These are phyloP conservation scores for Phytophthora brassicae DNA, from an alignment of 352 stramenopile species.

Conservation along the genomic window DNA sequence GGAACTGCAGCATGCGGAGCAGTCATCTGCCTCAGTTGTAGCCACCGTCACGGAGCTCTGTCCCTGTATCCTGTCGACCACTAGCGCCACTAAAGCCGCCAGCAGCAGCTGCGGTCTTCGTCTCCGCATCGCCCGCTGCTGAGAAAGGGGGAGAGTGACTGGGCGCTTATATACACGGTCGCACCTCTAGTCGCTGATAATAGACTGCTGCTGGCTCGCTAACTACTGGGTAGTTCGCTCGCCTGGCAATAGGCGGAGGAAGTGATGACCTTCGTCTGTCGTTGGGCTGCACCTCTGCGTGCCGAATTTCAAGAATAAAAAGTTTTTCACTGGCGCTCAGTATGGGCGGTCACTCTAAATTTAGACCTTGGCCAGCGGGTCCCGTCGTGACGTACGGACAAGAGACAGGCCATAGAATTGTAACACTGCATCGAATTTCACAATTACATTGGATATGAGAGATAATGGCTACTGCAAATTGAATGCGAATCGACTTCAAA, in stretches of 20 bases:
- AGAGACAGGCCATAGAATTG: not conserved
- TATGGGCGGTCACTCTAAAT: constrained; percentile 24
- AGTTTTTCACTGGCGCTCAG: constrained; percentile 27
- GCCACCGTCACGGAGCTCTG: constrained; percentile 18
- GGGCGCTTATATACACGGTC: constrained; percentile 31
- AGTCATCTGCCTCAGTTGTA: constrained; percentile 52
- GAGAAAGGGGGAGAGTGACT: too few relatives aligned
- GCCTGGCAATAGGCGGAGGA: constrained; percentile 18
- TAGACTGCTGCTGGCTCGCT: too few relatives aligned
- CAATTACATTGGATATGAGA: too few relatives aligned
- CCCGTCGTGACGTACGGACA: constrained; percentile 12
- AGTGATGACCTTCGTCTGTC: constrained; percentile 34
- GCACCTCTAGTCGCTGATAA: not conserved
- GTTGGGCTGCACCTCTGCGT: constrained; percentile 23
- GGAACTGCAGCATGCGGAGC: constrained; percentile 56
- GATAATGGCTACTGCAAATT: too few relatives aligned
- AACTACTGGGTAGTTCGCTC: not conserved
- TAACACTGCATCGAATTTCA: too few relatives aligned
- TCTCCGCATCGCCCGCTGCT: constrained; percentile 34
- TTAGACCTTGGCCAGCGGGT: constrained; percentile 17
- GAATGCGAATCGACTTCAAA: not conserved
- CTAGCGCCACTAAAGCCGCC: constrained; percentile 6
- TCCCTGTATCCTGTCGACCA: constrained; percentile 17
- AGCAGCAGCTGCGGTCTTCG: constrained; percentile 33
- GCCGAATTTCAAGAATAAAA: constrained; percentile 31